A percentile compares a stretch with the other conserved stretches of the same genome.
Conservation (phyloP, 805 yeast genomes). For the Candida pini region DNA sequence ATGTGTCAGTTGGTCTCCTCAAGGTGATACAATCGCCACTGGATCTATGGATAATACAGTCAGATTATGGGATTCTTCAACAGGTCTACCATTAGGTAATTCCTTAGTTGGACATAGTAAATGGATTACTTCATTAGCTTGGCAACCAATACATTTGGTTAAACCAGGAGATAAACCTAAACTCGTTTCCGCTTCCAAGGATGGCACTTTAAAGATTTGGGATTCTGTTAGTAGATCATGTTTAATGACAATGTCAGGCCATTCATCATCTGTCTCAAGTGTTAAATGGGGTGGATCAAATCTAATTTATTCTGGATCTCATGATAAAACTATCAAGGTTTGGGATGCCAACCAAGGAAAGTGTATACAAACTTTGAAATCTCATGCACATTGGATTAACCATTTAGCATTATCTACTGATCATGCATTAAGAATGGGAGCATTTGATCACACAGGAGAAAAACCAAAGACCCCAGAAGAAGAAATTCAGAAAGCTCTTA, state of each 20-base stretch:
- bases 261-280: conserved; percentile 83
- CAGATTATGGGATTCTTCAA: conserved; percentile 76
- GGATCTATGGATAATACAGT: conserved; percentile 93
- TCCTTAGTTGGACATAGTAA: conserved; percentile 78
- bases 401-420: conserved; percentile 91
- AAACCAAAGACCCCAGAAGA: conserved; percentile 39
- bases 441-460: conserved; percentile 68
- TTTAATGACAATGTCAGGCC: conserved; percentile 74
- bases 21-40: conserved; percentile 86
- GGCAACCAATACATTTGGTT: conserved; percentile 91
- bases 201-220: conserved; percentile 87
- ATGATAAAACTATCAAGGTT: conserved; percentile 86
- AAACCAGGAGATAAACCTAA: conserved; percentile 61
- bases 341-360: conserved; percentile 84
- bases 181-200: conserved; percentile 85
- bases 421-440: conserved; percentile 79
- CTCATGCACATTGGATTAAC: conserved; percentile 98
- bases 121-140: conserved; percentile 82
- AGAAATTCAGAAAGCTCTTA: conserved; percentile 48
- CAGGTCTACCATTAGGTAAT: conserved; percentile 70
- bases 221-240: conserved; percentile 68
- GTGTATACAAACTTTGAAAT: conserved; percentile 69
- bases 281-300: conserved; percentile 97
- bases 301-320: conserved; percentile 81
- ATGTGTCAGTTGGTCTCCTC: conserved; percentile 88